Evolutionary conservation across 2,329 filamentous ascomycete genomes (phyloP).

Genomic region (Pseudogymnoascus sp.): DNA sequence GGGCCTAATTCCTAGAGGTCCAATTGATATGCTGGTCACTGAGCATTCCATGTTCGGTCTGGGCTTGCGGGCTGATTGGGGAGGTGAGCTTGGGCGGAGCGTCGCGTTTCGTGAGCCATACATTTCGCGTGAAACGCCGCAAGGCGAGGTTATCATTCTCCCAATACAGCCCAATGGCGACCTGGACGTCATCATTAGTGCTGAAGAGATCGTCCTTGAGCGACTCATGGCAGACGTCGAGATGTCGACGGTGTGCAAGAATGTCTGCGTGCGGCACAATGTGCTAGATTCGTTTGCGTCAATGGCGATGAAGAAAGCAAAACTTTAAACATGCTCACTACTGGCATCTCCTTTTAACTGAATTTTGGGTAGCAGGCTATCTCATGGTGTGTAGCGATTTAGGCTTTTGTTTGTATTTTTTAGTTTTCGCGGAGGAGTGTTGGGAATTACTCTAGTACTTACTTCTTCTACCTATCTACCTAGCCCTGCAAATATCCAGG

Average conservation of each 20-base stretch:
- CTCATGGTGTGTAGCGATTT: neutral
- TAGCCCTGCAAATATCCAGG: neutral
- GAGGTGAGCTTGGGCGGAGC: neutral
- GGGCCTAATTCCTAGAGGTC: neutral
- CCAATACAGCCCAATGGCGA: neutral
- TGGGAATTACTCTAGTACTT: neutral
- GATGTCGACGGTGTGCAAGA: neutral
- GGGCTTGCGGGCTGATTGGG: constrained; percentile 3
- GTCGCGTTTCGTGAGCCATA: constrained; percentile 5
- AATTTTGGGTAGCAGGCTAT: neutral
- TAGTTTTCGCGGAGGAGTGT: neutral
- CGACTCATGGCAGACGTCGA: neutral
- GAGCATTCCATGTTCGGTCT: neutral
- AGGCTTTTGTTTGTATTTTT: neutral
- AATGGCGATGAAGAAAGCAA: neutral
- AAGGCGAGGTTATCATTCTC: constrained; percentile 2
- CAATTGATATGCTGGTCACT: constrained; percentile 1
- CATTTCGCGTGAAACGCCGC: neutral
- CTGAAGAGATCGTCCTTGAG: constrained; percentile 2
- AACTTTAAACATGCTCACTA: neutral
- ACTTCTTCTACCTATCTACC: neutral
- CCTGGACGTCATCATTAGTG: neutral
- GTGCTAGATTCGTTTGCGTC: neutral
- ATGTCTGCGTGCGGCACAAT: constrained; percentile 1
- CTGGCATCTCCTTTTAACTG: neutral